These are phyloP conservation scores for Penicillium cataractarum DNA, from an alignment of 495 filamentous ascomycete genomes.

Conservation along the genomic window DNA sequence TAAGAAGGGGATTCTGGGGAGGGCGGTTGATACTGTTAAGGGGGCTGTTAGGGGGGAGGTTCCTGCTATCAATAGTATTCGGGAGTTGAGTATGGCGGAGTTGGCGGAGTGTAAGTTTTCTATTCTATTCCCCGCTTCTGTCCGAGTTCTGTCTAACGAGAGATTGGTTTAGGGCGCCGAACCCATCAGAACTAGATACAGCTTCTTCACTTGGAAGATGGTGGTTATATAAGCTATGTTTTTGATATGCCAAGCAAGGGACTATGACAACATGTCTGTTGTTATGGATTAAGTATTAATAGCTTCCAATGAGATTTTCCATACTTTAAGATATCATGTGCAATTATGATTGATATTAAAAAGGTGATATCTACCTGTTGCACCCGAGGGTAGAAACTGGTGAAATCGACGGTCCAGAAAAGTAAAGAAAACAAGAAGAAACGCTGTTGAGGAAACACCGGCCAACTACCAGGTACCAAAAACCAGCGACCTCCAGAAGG, in stretches of 20 bases:
- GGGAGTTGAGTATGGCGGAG: slow-evolving; percentile 74
- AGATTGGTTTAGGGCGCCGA: slow-evolving; percentile 32
- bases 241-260: background rate
- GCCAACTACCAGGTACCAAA: slow-evolving; percentile 2
- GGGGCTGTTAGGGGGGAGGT: slow-evolving; percentile 71
- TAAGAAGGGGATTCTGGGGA: slow-evolving; percentile 52
- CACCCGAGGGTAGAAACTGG: background rate
- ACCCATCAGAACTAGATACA: slow-evolving; percentile 24
- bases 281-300: background rate
- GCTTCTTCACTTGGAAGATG: background rate
- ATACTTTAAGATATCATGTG: background rate
- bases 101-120: slow-evolving; percentile 48
- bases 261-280: background rate
- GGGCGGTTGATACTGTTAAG: slow-evolving; percentile 73
- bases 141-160: slow-evolving; percentile 1
- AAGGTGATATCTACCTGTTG: background rate
- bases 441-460: background rate
- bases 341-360: background rate
- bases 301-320: background rate
- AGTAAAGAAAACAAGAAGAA: background rate
- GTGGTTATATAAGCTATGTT: background rate
- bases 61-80: slow-evolving; percentile 75
- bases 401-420: background rate
- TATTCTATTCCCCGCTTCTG: background rate
- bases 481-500: background rate